These are phyloP conservation scores for Nasturtium officinale DNA, from an alignment of 345 rosid species.

Conservation along the genomic window DNA sequence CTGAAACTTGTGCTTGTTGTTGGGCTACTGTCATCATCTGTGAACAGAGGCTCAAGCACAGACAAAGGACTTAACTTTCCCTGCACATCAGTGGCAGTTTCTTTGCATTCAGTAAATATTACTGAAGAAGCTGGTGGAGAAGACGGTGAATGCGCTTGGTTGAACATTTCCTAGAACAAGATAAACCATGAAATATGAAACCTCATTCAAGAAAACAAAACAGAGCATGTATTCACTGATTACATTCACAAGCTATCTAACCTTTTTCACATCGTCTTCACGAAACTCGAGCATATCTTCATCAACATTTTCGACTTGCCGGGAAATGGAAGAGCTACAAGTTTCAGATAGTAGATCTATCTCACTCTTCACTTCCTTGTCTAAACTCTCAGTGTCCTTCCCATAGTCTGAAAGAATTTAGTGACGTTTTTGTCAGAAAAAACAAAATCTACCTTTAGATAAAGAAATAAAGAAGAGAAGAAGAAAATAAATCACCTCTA, in stretches of 20 bases:
- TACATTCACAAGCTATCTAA: conserved; percentile 31
- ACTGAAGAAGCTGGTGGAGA: conserved; percentile 47
- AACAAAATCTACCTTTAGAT: background rate
- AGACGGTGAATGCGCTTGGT: conserved; percentile 43
- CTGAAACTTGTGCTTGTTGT: conserved; percentile 52
- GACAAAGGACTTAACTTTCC: conserved; percentile 87
- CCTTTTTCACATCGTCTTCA: conserved; percentile 45
- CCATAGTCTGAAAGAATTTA: conserved; percentile 40
- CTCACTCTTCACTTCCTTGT: conserved; percentile 7
- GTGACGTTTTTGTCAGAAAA: background rate
- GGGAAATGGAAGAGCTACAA: conserved; percentile 34
- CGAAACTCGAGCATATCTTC: conserved; percentile 7
- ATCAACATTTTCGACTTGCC: conserved; percentile 34
- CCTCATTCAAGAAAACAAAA: background rate
- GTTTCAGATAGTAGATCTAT: conserved; percentile 41
- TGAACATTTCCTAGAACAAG: conserved; percentile 50
- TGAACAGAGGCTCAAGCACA: conserved; percentile 70
- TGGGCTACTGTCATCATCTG: conserved; percentile 75
- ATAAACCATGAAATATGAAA: conserved; percentile 29
- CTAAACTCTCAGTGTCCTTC: conserved; percentile 42
- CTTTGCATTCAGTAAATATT: conserved; percentile 51
- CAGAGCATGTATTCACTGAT: background rate
- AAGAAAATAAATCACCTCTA: conserved; percentile 50
- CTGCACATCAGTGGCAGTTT: conserved; percentile 46
- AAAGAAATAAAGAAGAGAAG: conserved; percentile 10